Evolutionary conservation across 306 rosid species (phyloP), one percentile per base, ranked within the genome.

Genomic region (Gillenia trifoliata): DNA sequence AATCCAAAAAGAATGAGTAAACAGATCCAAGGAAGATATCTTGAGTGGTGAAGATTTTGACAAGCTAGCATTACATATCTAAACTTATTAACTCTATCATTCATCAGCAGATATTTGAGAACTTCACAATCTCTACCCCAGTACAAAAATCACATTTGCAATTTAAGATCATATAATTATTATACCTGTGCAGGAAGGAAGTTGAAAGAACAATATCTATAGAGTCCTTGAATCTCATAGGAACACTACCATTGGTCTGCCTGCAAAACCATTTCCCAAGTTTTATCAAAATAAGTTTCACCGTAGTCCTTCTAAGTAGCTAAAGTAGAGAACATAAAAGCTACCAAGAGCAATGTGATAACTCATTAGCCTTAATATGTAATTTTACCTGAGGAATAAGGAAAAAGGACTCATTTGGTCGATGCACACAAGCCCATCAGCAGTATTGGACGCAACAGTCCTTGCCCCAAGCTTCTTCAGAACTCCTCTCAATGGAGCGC

Each of bases 201-300:
- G 97, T 94, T 38, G 99, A 95, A 56, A 92, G 90, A 77, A 88
- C 86, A 76, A 78, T 90, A 83, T 94, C 99, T 45, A 45, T 83
- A 47, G 99, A 90, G 71, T 94, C 97, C 22, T 78, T 88, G 86
- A 94, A 92, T 75, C 99, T 91, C 99, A 94, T 92, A 61, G 99
- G 82, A 83, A 94, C 77, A 94, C 86, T 83, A 94, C 93, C 5
- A 87, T 91, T 86, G 92, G 63, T 90, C 99, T 73, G 85, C 93
- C 99, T 94, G 99, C 76, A 66, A 67, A 60, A 23, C 16, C 64
- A 55, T n/a, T 19, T 2, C n/a, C n/a, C 54, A 78, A 16, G 4
- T 56, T 54, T 71, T 55, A 68, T 68, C 78, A 76, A 70, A 71
- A 63, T 29, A 36, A 45, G 17, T 38, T 64, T 74, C 78, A 66